Conservation (phyloP, 129 eudicot genomes). For the Tagetes patula region DNA sequence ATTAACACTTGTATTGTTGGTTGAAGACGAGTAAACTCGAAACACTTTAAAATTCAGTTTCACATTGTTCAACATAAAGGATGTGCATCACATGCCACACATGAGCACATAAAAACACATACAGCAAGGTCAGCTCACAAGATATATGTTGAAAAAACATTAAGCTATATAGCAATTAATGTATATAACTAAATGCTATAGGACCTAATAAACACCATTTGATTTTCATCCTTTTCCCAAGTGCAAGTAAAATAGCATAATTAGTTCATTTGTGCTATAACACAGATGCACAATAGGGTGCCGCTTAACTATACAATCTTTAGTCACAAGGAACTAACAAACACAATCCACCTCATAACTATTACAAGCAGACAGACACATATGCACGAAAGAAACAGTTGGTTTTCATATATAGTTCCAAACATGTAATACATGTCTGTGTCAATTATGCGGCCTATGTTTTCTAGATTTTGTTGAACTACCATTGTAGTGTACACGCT, state of each 20-base stretch:
- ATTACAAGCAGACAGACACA: neutral
- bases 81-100: neutral
- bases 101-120: neutral
- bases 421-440: neutral
- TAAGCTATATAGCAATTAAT: neutral
- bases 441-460: neutral
- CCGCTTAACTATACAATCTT: neutral
- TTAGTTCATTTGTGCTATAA: too few species aligned
- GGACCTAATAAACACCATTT: neutral
- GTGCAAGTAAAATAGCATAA: too few species aligned
- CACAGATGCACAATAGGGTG: neutral
- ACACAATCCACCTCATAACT: neutral
- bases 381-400: neutral
- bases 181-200: neutral
- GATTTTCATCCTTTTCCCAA: too few species aligned
- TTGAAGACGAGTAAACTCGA: neutral
- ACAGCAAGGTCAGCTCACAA: neutral
- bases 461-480: neutral
- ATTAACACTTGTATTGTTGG: conserved; percentile 17
- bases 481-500: neutral
- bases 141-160: neutral
- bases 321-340: neutral
- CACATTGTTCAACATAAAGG: neutral
- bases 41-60: neutral
- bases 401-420: conserved; percentile 1